Evolutionary conservation across 2,329 filamentous ascomycete genomes (phyloP).

Genomic region (Venturia oleaginea): DNA sequence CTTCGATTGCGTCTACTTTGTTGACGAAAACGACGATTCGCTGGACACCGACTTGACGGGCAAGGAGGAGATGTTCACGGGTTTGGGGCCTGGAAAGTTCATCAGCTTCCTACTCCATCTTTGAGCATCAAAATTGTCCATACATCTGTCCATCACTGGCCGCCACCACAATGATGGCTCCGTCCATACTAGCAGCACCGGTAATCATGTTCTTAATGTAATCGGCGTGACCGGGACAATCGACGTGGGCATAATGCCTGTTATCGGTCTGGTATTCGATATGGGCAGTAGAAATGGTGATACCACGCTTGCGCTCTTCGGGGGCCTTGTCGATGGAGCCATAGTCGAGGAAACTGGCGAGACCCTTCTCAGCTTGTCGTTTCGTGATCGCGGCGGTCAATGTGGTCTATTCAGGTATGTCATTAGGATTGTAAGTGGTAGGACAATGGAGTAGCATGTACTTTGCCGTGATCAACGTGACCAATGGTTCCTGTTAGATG

Average conservation of each 20-base stretch:
- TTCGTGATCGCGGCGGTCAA: constrained; percentile 98
- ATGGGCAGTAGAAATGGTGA: constrained; percentile 96
- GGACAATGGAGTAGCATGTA: constrained; percentile 32
- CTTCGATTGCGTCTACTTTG: constrained; percentile 96
- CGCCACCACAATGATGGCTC: constrained; percentile 96
- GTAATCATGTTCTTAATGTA: constrained; percentile 99
- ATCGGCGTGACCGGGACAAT: constrained; percentile 99
- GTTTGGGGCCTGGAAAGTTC: constrained; percentile 65
- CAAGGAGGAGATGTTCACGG: constrained; percentile 92
- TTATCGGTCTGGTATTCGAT: constrained; percentile 94
- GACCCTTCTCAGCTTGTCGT: constrained; percentile 88
- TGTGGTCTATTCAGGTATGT: constrained; percentile 60
- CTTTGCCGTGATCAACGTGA: constrained; percentile 99
- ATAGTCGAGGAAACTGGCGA: constrained; percentile 94
- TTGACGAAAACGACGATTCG: constrained; percentile 99
- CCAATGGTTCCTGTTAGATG: constrained; percentile 73
- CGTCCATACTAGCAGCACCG: constrained; percentile 98
- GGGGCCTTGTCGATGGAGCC: constrained; percentile 97
- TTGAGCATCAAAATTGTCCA: constrained; percentile 25
- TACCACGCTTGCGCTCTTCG: constrained; percentile 99
- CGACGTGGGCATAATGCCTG: constrained; percentile 98
- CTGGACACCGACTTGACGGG: constrained; percentile 96
- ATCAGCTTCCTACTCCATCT: background rate
- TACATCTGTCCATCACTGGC: constrained; percentile 95
- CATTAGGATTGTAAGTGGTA: background rate